Percentiles rank a stretch among this genome's conserved stretches.
These are phyloP conservation scores for Rosa rugosa DNA, from an alignment of 306 rosid genomes.

Conservation along the genomic window DNA sequence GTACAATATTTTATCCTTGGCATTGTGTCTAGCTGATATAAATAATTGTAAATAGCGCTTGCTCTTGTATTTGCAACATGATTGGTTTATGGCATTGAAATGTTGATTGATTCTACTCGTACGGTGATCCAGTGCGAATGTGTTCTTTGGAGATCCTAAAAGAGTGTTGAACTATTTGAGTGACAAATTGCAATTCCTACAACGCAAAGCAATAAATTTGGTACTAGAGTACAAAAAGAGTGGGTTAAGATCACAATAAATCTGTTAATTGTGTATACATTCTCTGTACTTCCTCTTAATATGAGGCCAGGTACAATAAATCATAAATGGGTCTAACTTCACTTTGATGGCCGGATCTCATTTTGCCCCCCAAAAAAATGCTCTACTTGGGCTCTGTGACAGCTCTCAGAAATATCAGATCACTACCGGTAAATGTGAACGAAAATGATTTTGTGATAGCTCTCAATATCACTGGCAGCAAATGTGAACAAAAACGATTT, in stretches of 20 bases:
- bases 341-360: neutral
- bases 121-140: no score
- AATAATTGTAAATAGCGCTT: conserved; percentile 46
- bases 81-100: neutral
- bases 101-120: neutral
- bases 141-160: neutral
- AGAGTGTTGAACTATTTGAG: neutral
- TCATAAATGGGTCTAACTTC: neutral
- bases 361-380: neutral
- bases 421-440: conserved; percentile 1
- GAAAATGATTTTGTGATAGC: neutral
- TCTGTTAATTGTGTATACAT: neutral
- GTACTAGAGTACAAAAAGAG: neutral
- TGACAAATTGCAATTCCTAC: neutral
- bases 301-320: neutral
- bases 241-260: neutral
- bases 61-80: conserved; percentile 1
- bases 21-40: conserved; percentile 23
- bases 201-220: neutral
- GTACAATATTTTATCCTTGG: neutral
- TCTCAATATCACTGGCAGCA: neutral
- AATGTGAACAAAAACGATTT: neutral
- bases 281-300: neutral
- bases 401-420: neutral
- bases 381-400: neutral